Evolutionary conservation across 345 rosid species (phyloP), one percentile per base, ranked within the genome.

Genomic region (Corchorus capsularis): DNA sequence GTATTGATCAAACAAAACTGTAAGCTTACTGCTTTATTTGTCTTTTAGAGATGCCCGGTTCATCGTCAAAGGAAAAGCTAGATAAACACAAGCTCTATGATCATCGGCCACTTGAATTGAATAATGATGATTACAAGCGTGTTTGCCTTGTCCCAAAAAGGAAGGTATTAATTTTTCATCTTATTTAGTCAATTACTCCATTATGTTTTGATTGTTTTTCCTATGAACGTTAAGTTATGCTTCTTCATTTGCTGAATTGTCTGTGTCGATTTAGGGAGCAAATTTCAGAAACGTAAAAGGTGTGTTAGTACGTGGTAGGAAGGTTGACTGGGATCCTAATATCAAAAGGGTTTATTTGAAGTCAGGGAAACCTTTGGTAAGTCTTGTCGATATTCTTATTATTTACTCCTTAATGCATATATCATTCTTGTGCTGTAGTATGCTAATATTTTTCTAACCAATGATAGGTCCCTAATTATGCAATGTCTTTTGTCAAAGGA

Each of bases 401-500:
- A n/a, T 68, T 0, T 15, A 1, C 14, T 8, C 6, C 45, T 73
- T 59, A 14, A 8, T 39, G 2, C 6, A 22, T 27, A 22, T 27
- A 4, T 22, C 2, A 22, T 50, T 50, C 2, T 39, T 39, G n/a
- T 17, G n/a, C 6, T 12, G 0, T 4, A 7, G 27, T 27, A 27
- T 27, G 27, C 27, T 61, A 5, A 45, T 20, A 12, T 47, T 20
- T 50, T 20, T 68, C 9, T 50, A 15, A 49, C 9, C 69, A 47
- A 57, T 55, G 17, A 3, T 69, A 88, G 91, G 88, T 88, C 32
- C 91, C 88, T 12, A 84, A 83, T 75, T 84, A 84, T 72, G 91
- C 91, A 2, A 81, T 88, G 85, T 50, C 43, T 17, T 86, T 81
- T 55, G 73, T 86, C 0, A 69, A 69, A 6, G 87, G 84, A 11